Conservation (phyloP, 768 basidiomycete species). For the Mycena capillaripes region DNA sequence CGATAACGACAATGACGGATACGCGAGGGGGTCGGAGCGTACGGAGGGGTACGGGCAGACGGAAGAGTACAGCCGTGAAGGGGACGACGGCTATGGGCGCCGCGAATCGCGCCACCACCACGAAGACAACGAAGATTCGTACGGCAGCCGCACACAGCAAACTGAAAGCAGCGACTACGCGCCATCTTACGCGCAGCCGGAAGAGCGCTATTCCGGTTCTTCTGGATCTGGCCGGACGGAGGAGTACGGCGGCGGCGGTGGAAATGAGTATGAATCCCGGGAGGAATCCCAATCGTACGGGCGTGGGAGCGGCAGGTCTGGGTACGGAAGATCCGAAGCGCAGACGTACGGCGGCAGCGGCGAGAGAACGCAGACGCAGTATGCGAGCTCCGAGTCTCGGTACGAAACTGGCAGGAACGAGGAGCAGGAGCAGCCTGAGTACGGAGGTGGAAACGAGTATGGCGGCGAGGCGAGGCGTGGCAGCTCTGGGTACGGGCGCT, state of each 20-base stretch:
- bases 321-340: slow-evolving; percentile 15
- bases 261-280: slow-evolving; percentile 19
- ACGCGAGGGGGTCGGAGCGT: slow-evolving; percentile 5
- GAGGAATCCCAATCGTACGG: slow-evolving; percentile 1
- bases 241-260: slow-evolving; percentile 17
- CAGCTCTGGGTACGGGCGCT: slow-evolving; percentile 31
- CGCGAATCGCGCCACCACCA: slow-evolving; percentile 10
- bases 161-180: slow-evolving; percentile 13
- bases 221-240: slow-evolving; percentile 13
- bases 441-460: slow-evolving; percentile 36
- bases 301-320: not conserved
- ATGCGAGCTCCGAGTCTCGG: too few species aligned
- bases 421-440: slow-evolving; percentile 20
- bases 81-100: too few species aligned
- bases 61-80: slow-evolving; percentile 35
- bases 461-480: slow-evolving; percentile 20
- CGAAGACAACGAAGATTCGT: slow-evolving; percentile 22
- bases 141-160: slow-evolving; percentile 17
- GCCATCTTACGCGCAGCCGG: slow-evolving; percentile 19
- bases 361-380: not conserved
- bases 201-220: slow-evolving; percentile 11
- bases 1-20: slow-evolving; percentile 10
- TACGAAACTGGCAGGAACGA: slow-evolving; percentile 33
- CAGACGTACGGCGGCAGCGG: slow-evolving; percentile 6
- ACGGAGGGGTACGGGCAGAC: slow-evolving; percentile 25